Evolutionary conservation across 129 eudicot genomes (phyloP), one percentile per base, ranked within the genome.

Genomic region (Calendula officinalis): DNA sequence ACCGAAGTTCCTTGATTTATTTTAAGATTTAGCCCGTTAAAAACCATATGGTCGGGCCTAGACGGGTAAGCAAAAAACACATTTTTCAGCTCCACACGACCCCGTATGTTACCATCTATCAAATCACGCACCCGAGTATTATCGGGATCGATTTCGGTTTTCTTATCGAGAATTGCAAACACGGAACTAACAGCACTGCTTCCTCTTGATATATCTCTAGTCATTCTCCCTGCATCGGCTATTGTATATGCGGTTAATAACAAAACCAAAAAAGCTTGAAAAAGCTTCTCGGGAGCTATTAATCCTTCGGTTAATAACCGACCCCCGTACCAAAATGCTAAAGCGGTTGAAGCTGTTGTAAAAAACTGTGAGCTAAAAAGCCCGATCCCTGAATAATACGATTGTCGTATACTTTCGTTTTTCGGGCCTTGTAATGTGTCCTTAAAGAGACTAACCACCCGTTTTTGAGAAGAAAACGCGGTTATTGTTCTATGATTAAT

Each of bases 181-280:
- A 83, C 91, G 41, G 88, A 87, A 64, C 83, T 8, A 12, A 87
- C 88, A 6, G 95, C 95, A 64, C 62, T 79, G 44, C 83, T 81
- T 71, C 95, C 95, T 72, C 88, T 81, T 13, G 95, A 81, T 66
- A 87, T 57, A 37, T 87, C 95, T 59, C 66, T 78, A 9, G 91
- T 87, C 88, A 81, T 83, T 71, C 95, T 87, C 13, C 86, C 95
- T 10, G 95, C 90, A 55, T 87, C 95, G 10, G 91, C 95, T 53
- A 87, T 87, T 3, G 80, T 81, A 52, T 84, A 81, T 27, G 88
- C 95, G 5, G 91, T 87, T 44, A 77, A 79, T 30, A 84, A 56
- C 52, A 87, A 73, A 36, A 79, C 80, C 43, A 87, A 44, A 66
- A 87, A 87, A 4, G 85, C 83, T 77, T 84, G 95, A 41, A 87